Evolutionary conservation across 495 filamentous ascomycete species (phyloP).

Genomic region (Bacidia gigantensis): DNA sequence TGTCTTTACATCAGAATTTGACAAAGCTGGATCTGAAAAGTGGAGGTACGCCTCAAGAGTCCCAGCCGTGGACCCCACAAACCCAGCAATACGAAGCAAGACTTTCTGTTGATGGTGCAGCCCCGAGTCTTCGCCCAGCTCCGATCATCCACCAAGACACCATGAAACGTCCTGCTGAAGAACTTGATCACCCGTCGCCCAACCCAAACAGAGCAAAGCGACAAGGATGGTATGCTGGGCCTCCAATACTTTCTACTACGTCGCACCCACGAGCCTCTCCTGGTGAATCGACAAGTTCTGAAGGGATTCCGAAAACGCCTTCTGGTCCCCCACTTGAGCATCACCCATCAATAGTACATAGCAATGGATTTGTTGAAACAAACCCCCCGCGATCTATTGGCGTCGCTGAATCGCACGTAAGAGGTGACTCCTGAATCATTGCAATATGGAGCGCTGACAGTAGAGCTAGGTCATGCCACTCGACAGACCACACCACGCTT

Average conservation of each 20-base stretch:
- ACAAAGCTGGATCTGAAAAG: conserved; percentile 56
- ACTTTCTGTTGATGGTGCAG: conserved; percentile 28
- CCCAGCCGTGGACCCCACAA: conserved; percentile 38
- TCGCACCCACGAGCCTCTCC: conserved; percentile 42
- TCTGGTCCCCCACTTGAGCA: conserved; percentile 47
- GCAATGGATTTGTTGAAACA: conserved; percentile 46
- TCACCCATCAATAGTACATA: conserved; percentile 50
- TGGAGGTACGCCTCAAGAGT: conserved; percentile 42
- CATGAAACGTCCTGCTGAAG: conserved; percentile 8
- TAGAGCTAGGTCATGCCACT: conserved; percentile 14
- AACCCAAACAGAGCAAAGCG: conserved; percentile 48
- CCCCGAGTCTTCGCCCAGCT: conserved; percentile 19
- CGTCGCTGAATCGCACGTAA: conserved; percentile 32
- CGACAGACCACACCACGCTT: conserved; percentile 12
- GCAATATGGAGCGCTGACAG: neutral
- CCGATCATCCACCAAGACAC: conserved; percentile 16
- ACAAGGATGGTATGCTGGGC: conserved; percentile 57
- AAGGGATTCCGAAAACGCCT: conserved; percentile 49
- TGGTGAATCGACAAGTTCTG: conserved; percentile 59
- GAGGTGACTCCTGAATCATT: neutral
- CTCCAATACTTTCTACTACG: conserved; percentile 22
- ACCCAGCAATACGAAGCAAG: conserved; percentile 21
- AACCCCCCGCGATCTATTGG: conserved; percentile 31
- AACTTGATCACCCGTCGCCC: conserved; percentile 26
- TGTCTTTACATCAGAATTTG: conserved; percentile 57